A percentile compares a stretch with the other conserved stretches of the same genome.
These are phyloP conservation scores for Hypoxylon perforatum DNA, from an alignment of 495 filamentous ascomycete genomes.

Conservation along the genomic window DNA sequence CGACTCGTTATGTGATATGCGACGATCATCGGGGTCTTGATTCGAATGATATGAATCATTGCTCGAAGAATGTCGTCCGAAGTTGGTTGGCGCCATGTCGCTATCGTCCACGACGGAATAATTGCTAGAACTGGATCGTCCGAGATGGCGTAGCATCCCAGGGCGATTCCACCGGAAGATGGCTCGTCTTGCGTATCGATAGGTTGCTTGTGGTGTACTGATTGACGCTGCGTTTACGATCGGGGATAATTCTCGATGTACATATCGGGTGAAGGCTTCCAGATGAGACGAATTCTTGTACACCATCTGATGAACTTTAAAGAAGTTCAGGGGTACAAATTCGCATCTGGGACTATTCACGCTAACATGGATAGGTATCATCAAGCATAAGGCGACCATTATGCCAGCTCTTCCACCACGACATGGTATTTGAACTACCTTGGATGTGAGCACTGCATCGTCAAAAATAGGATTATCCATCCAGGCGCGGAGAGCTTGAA, in stretches of 20 bases:
- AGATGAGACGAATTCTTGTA: constrained; percentile 57
- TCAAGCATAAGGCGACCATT: constrained; percentile 56
- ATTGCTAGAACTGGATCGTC: constrained; percentile 10
- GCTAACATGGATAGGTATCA: constrained; percentile 56
- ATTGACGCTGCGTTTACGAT: constrained; percentile 50
- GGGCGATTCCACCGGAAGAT: constrained; percentile 11
- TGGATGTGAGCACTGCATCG: constrained; percentile 53
- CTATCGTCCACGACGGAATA: constrained; percentile 24
- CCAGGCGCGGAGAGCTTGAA: constrained; percentile 51
- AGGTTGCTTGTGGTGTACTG: constrained; percentile 41
- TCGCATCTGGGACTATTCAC: constrained; percentile 49
- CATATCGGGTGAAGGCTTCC: constrained; percentile 54
- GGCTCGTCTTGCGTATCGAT: constrained; percentile 11
- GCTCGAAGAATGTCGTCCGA: constrained; percentile 50
- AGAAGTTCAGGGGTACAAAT: constrained; percentile 61
- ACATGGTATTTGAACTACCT: constrained; percentile 55
- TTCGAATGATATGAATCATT: constrained; percentile 61
- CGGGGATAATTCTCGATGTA: constrained; percentile 58
- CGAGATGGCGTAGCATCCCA: constrained; percentile 10
- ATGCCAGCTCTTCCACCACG: constrained; percentile 45
- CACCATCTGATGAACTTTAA: constrained; percentile 60
- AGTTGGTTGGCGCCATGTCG: constrained; percentile 9
- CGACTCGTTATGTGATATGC: constrained; percentile 11
- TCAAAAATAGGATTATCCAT: constrained; percentile 57
- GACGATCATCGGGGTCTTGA: constrained; percentile 10